Evolutionary conservation across 768 basidiomycete species (phyloP).

Genomic region (Amanita phalloides): DNA sequence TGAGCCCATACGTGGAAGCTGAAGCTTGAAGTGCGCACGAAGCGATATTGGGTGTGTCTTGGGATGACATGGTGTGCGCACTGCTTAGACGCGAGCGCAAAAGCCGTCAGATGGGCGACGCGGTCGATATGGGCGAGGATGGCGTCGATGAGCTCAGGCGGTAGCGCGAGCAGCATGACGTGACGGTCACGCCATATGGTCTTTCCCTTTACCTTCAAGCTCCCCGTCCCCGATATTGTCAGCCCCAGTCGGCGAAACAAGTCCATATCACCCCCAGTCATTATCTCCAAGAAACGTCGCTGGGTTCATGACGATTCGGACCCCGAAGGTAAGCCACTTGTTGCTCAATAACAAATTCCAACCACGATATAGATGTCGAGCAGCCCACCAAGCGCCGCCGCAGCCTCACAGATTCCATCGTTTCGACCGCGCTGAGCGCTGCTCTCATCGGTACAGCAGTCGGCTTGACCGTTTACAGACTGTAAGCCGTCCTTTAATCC

Average conservation of each 20-base stretch:
- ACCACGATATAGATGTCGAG: conserved; percentile 46
- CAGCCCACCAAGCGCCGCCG: conserved; percentile 73
- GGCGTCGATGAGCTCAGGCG: conserved; percentile 36
- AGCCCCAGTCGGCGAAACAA: neutral
- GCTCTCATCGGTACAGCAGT: conserved; percentile 83
- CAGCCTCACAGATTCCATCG: conserved; percentile 72
- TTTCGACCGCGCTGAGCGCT: conserved; percentile 76
- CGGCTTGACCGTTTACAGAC: conserved; percentile 75
- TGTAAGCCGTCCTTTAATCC: conserved; percentile 39
- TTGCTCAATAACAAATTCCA: too few relatives aligned
- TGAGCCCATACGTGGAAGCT: conserved; percentile 36
- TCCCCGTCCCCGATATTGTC: conserved; percentile 45
- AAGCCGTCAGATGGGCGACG: conserved; percentile 29
- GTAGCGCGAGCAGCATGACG: conserved; percentile 23
- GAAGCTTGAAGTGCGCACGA: conserved; percentile 31
- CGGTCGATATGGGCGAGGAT: conserved; percentile 33
- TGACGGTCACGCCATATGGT: neutral
- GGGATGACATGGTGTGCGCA: conserved; percentile 30
- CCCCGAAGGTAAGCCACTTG: neutral
- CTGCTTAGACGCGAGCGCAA: conserved; percentile 31
- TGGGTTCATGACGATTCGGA: conserved; percentile 44
- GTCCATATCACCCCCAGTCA: conserved; percentile 20
- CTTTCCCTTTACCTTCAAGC: conserved; percentile 67
- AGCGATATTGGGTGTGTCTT: conserved; percentile 38
- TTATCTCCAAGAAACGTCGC: conserved; percentile 47